A percentile compares a stretch with the other conserved stretches of the same genome.
Evolutionary conservation across 2,329 filamentous ascomycete genomes (phyloP).

Genomic region (Alternaria triticimaculans): DNA sequence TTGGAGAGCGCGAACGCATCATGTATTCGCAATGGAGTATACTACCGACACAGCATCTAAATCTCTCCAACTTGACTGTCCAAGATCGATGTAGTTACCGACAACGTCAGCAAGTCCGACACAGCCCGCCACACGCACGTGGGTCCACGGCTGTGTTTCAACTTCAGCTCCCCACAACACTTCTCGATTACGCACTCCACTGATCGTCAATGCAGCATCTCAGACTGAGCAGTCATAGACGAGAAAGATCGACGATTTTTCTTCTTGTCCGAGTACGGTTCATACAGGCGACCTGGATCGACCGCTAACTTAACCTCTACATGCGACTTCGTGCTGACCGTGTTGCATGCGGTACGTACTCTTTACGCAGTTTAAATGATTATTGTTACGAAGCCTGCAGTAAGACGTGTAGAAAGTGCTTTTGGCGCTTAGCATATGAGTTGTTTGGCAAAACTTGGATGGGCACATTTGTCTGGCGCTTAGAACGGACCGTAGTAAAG

Average conservation of each 20-base stretch:
- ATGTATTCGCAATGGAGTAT: not conserved
- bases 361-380: not conserved
- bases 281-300: not conserved
- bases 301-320: not conserved
- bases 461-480: not conserved
- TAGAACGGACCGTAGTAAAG: not conserved
- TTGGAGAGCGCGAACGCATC: not conserved
- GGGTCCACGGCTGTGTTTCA: not conserved
- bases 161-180: not conserved
- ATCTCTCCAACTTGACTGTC: not conserved
- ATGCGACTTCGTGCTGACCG: not conserved
- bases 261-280: not conserved
- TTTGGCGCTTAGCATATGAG: not conserved
- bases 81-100: not conserved
- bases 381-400: not conserved
- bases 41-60: not conserved
- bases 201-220: not conserved
- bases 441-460: not conserved
- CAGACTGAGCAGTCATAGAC: not conserved
- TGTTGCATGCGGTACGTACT: not conserved
- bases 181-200: not conserved
- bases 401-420: not conserved
- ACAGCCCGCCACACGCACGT: not conserved
- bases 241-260: not conserved
- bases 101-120: conserved; percentile 1